Conservation (phyloP, 768 basidiomycete species). For the Boletales sp. region DNA sequence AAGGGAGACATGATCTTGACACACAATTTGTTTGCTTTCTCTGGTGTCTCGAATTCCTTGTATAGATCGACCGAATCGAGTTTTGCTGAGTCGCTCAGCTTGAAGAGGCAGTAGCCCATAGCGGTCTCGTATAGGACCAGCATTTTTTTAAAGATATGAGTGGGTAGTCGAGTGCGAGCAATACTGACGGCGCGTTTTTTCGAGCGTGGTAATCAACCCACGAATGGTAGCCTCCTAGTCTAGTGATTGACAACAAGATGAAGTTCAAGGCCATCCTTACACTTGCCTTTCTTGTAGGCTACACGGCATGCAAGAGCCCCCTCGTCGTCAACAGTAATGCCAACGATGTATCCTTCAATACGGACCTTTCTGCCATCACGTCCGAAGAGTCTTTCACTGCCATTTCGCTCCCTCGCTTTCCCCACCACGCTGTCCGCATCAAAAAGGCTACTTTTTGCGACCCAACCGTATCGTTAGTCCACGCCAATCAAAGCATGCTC, state of each 20-base stretch:
- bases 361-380: no score
- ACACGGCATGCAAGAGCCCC: no score
- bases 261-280: no score
- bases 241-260: no score
- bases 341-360: no score
- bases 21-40: slow-evolving; percentile 88
- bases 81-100: slow-evolving; percentile 86
- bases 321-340: no score
- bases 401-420: slow-evolving; percentile 29
- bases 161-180: not conserved
- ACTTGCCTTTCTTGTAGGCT: no score
- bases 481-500: no score
- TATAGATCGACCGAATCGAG: slow-evolving; percentile 81
- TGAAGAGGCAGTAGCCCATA: slow-evolving; percentile 97
- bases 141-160: slow-evolving; percentile 46
- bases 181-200: slow-evolving; percentile 24
- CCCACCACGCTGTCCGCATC: slow-evolving; percentile 51
- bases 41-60: slow-evolving; percentile 91
- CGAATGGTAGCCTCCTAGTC: slow-evolving; percentile 17
- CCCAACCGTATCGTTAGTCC: slow-evolving; percentile 20
- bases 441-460: slow-evolving; percentile 64
- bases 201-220: slow-evolving; percentile 27
- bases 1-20: slow-evolving; percentile 30
- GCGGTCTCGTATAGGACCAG: slow-evolving; percentile 96
- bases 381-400: no score